A percentile compares a stretch with the other conserved stretches of the same genome.
phyloP scores from a whole-genome alignment of 805 yeast genomes.

The Yarrowia sp. region DNA sequence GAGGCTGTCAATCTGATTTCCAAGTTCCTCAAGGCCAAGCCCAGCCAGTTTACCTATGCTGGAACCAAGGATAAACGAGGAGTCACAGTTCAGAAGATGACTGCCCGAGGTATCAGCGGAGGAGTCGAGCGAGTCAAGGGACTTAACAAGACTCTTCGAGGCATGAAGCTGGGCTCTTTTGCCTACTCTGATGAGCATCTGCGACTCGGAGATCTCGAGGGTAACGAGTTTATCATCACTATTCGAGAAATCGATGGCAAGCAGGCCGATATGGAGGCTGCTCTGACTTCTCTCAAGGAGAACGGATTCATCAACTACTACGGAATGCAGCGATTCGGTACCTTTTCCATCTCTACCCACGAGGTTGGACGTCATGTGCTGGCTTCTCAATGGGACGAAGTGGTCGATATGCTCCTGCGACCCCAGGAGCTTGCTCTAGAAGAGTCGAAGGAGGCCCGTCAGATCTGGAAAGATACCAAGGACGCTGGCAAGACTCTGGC shows the following conservation, averaged over 20 bases:
- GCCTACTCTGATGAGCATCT: constrained; percentile 59
- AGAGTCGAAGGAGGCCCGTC: constrained; percentile 77
- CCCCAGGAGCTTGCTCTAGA: constrained; percentile 84
- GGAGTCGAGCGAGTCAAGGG: constrained; percentile 66
- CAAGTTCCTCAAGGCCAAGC: constrained; percentile 70
- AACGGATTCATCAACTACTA: constrained; percentile 89
- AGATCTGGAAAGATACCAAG: constrained; percentile 69
- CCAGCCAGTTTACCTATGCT: constrained; percentile 69
- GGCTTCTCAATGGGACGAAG: constrained; percentile 71
- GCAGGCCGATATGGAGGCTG: constrained; percentile 43
- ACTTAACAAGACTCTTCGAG: constrained; percentile 70
- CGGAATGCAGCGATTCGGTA: constrained; percentile 99
- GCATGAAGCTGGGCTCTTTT: constrained; percentile 78
- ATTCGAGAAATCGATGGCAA: constrained; percentile 62
- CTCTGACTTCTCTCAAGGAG: constrained; percentile 55
- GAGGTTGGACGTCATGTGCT: constrained; percentile 71
- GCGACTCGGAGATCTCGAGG: constrained; percentile 76
- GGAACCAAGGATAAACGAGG: constrained; percentile 98
- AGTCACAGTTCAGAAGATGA: constrained; percentile 82
- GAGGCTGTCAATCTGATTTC: constrained; percentile 78
- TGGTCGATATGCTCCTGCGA: constrained; percentile 71
- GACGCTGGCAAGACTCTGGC: constrained; percentile 64
- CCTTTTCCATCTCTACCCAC: constrained; percentile 90
- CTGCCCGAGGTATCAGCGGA: constrained; percentile 35
- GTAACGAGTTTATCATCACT: constrained; percentile 85